phyloP scores from a whole-genome alignment of 139 green algal species.

The Closterium sp. region DNA sequence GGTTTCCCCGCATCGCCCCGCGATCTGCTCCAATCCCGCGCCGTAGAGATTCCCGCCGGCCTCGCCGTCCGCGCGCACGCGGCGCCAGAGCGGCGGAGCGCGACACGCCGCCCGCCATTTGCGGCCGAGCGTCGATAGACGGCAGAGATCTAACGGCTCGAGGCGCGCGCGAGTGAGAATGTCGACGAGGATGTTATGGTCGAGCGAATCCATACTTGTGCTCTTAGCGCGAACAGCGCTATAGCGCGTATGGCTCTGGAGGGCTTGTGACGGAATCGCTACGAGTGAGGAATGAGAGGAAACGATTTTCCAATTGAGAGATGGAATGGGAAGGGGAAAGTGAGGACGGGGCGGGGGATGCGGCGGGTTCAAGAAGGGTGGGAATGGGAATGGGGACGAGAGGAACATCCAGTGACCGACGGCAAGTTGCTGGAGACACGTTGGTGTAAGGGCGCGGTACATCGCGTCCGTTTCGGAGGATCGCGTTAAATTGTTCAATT shows the following conservation, averaged over 20 bases:
- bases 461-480: too few relatives aligned
- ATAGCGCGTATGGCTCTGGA: not conserved
- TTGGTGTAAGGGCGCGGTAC: too few relatives aligned
- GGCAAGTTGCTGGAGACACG: too few relatives aligned
- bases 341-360: not conserved
- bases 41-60: slow-evolving; percentile 19
- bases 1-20: not conserved
- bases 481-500: too few relatives aligned
- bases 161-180: not conserved
- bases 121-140: not conserved
- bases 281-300: not conserved
- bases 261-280: not conserved
- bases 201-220: not conserved
- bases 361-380: not conserved
- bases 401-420: too few relatives aligned
- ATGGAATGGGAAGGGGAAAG: too few relatives aligned
- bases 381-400: not conserved
- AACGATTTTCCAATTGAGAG: too few relatives aligned
- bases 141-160: slow-evolving; percentile 9
- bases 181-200: not conserved
- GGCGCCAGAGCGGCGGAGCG: not conserved
- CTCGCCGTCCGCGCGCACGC: not conserved
- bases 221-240: not conserved
- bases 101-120: slow-evolving; percentile 22
- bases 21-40: slow-evolving; percentile 8